These are phyloP conservation scores for Hanseniaspora occidentalis DNA, from an alignment of 805 yeast species.

Conservation along the genomic window DNA sequence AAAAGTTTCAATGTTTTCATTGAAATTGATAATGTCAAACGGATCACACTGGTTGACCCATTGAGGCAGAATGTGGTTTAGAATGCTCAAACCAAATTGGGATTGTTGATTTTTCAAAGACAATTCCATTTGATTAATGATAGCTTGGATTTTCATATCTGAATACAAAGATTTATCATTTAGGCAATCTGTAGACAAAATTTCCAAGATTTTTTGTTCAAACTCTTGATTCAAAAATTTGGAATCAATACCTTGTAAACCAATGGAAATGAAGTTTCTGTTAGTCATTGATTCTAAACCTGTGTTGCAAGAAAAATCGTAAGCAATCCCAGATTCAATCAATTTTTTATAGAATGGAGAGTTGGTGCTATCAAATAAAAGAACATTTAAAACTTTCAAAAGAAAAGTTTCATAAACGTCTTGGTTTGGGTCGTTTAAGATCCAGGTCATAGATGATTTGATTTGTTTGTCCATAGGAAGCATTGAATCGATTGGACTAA, in stretches of 20 bases:
- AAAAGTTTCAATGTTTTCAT: slow-evolving; percentile 45
- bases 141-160: slow-evolving; percentile 54
- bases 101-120: slow-evolving; percentile 78
- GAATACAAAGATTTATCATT: slow-evolving; percentile 27
- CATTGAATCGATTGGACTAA: slow-evolving; percentile 80
- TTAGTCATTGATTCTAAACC: slow-evolving; percentile 80
- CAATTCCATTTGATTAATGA: slow-evolving; percentile 79
- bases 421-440: slow-evolving; percentile 54
- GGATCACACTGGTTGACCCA: slow-evolving; percentile 83
- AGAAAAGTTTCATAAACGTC: slow-evolving; percentile 61
- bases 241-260: slow-evolving; percentile 60
- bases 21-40: slow-evolving; percentile 52
- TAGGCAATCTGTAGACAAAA: slow-evolving; percentile 4
- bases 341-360: slow-evolving; percentile 80
- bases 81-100: slow-evolving; percentile 72
- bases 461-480: slow-evolving; percentile 53
- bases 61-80: slow-evolving; percentile 65
- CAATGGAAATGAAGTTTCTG: slow-evolving; percentile 66
- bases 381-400: slow-evolving; percentile 53
- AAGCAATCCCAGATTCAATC: slow-evolving; percentile 73
- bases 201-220: slow-evolving; percentile 33
- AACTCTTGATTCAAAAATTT: slow-evolving; percentile 35
- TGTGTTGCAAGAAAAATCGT: slow-evolving; percentile 76
- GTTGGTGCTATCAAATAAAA: slow-evolving; percentile 83
- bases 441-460: slow-evolving; percentile 82